Percentiles rank a stretch among this genome's conserved stretches.
These are phyloP conservation scores for Blastobotrys parvus DNA, from an alignment of 805 yeast species.

Conservation along the genomic window DNA sequence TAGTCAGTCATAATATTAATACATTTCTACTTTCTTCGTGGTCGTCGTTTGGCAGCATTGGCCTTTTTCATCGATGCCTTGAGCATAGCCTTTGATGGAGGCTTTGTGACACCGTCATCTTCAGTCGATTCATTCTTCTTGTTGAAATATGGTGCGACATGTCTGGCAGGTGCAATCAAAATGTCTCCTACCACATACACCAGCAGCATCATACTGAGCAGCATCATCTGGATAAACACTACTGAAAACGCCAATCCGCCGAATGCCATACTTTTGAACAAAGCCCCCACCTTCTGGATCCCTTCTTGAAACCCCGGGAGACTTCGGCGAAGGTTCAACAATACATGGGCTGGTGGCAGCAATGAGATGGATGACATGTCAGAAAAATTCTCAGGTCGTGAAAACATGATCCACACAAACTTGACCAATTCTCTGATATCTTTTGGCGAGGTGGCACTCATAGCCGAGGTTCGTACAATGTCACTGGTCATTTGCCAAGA, in stretches of 20 bases:
- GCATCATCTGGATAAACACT: constrained; percentile 13
- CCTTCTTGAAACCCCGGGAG: constrained; percentile 4
- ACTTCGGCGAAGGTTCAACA: constrained; percentile 6
- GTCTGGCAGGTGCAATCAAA: constrained; percentile 9
- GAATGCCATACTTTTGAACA: constrained; percentile 5
- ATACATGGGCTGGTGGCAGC: constrained; percentile 17
- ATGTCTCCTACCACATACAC: constrained; percentile 18
- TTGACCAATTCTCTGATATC: constrained; percentile 9
- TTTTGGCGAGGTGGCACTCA: constrained; percentile 3
- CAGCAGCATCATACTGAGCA: constrained; percentile 14
- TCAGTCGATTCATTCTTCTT: background rate
- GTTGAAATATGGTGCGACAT: background rate
- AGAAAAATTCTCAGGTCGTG: constrained; percentile 15
- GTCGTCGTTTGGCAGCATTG: constrained; percentile 1
- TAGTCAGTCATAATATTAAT: too few relatives aligned
- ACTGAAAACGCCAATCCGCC: constrained; percentile 13
- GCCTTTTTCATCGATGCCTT: constrained; percentile 5
- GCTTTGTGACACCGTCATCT: background rate
- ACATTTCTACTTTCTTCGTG: background rate
- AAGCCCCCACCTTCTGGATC: background rate
- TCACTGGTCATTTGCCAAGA: constrained; percentile 21
- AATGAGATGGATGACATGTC: constrained; percentile 2
- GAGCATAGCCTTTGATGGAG: constrained; percentile 3
- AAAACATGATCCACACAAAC: constrained; percentile 17
- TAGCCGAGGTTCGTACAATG: constrained; percentile 8